Evolutionary conservation across 495 filamentous ascomycete genomes (phyloP).

Genomic region (Penicillium arizonense): DNA sequence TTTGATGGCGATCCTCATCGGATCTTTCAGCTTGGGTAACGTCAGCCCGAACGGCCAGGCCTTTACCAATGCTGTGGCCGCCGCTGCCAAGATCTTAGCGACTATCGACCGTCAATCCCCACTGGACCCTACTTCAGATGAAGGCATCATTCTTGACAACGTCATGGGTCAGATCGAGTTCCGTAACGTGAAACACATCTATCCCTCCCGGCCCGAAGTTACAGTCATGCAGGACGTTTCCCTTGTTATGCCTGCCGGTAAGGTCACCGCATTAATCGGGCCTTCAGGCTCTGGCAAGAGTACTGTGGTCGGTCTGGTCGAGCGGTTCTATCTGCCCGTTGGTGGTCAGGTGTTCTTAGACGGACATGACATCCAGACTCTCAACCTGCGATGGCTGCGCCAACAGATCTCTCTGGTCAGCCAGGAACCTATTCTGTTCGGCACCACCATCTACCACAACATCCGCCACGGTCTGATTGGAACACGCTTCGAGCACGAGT

Average conservation of each 20-base stretch:
- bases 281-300: conserved; percentile 87
- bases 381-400: conserved; percentile 88
- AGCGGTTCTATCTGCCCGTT: conserved; percentile 89
- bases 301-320: conserved; percentile 86
- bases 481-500: conserved; percentile 52
- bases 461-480: conserved; percentile 63
- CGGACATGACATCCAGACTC: conserved; percentile 70
- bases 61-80: conserved; percentile 77
- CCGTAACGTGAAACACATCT: conserved; percentile 84
- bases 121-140: conserved; percentile 71
- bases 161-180: conserved; percentile 79
- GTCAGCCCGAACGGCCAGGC: conserved; percentile 83
- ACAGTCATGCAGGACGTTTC: conserved; percentile 80
- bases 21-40: conserved; percentile 86
- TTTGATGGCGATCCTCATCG: conserved; percentile 85
- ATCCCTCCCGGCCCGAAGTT: conserved; percentile 89
- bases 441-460: conserved; percentile 81
- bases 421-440: conserved; percentile 70
- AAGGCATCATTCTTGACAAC: conserved; percentile 66
- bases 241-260: conserved; percentile 78
- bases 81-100: conserved; percentile 84
- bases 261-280: conserved; percentile 81
- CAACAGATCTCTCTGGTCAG: conserved; percentile 88
- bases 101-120: conserved; percentile 90
- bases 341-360: conserved; percentile 76